These are phyloP conservation scores for Dothiorella sarmentorum DNA, from an alignment of 2,329 filamentous ascomycete genomes.

Conservation along the genomic window DNA sequence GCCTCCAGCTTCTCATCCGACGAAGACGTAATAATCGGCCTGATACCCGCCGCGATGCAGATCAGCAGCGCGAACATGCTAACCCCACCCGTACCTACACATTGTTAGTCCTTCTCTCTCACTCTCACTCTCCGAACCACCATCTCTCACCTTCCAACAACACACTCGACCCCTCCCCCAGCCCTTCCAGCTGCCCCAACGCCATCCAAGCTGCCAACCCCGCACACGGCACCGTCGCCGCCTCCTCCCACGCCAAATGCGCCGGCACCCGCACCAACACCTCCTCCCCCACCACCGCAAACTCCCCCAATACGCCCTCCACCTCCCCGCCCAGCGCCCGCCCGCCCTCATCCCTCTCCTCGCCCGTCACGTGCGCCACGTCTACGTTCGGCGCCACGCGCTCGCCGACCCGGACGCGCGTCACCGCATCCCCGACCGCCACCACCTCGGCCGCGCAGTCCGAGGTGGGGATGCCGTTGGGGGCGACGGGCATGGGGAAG, in stretches of 20 bases:
- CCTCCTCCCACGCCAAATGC: slow-evolving; percentile 30
- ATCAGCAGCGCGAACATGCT: slow-evolving; percentile 32
- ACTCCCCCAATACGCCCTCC: slow-evolving; percentile 27
- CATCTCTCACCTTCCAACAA: slow-evolving; percentile 21
- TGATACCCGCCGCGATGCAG: slow-evolving; percentile 28
- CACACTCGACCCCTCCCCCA: not conserved
- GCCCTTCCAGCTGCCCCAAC: slow-evolving; percentile 21
- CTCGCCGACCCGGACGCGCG: slow-evolving; percentile 25
- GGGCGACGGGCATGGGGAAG: slow-evolving; percentile 20
- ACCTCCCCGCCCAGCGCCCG: slow-evolving; percentile 19
- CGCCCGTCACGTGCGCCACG: slow-evolving; percentile 13
- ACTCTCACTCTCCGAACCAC: not conserved
- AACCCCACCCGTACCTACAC: slow-evolving; percentile 41
- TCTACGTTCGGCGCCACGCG: slow-evolving; percentile 24
- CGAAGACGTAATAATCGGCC: slow-evolving; percentile 57
- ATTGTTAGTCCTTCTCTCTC: not conserved
- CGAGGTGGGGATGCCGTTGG: slow-evolving; percentile 25
- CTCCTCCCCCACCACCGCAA: slow-evolving; percentile 27
- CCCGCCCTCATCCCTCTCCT: slow-evolving; percentile 19
- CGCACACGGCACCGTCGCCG: slow-evolving; percentile 26
- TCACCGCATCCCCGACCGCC: slow-evolving; percentile 23
- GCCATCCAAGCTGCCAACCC: slow-evolving; percentile 28
- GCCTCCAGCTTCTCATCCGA: slow-evolving; percentile 52
- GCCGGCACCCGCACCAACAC: slow-evolving; percentile 26
- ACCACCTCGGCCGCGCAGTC: slow-evolving; percentile 29